These are phyloP conservation scores for Talaromyces nanjingensis DNA, from an alignment of 495 filamentous ascomycete species.

Conservation along the genomic window DNA sequence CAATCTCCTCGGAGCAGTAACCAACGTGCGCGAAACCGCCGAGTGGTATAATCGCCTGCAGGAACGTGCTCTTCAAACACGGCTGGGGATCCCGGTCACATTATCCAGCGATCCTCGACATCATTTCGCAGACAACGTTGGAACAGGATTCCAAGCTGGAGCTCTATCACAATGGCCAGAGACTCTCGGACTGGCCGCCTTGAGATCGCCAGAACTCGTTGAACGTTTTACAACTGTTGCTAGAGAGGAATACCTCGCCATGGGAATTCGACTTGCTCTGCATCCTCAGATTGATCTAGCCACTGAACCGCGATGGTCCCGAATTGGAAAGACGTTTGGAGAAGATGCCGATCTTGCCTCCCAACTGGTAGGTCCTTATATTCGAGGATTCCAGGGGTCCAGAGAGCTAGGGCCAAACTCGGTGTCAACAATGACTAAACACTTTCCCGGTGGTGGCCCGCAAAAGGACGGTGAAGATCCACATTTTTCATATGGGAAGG, in stretches of 20 bases:
- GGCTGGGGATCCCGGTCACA: neutral
- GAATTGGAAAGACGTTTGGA: slow-evolving; percentile 20
- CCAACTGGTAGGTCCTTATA: neutral
- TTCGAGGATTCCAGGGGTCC: neutral
- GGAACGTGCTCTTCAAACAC: neutral
- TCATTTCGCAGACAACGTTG: neutral
- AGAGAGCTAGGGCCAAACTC: neutral
- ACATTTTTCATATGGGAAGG: neutral
- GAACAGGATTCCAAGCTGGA: neutral
- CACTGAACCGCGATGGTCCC: slow-evolving; percentile 30
- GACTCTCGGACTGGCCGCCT: neutral
- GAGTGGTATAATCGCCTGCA: neutral
- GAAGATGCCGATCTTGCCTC: slow-evolving; percentile 24
- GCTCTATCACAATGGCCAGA: neutral
- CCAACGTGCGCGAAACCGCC: neutral
- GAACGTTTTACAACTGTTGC: neutral
- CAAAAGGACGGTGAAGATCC: neutral
- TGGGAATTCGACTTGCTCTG: slow-evolving; percentile 12
- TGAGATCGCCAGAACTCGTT: neutral
- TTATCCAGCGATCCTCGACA: neutral
- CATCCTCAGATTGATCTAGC: slow-evolving; percentile 31
- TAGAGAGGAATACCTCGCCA: neutral
- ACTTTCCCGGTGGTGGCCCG: neutral
- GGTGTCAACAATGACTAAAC: neutral
- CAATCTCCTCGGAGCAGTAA: neutral